These are phyloP conservation scores for Calonectria honghensis DNA, from an alignment of 2,329 filamentous ascomycete genomes.

Conservation along the genomic window DNA sequence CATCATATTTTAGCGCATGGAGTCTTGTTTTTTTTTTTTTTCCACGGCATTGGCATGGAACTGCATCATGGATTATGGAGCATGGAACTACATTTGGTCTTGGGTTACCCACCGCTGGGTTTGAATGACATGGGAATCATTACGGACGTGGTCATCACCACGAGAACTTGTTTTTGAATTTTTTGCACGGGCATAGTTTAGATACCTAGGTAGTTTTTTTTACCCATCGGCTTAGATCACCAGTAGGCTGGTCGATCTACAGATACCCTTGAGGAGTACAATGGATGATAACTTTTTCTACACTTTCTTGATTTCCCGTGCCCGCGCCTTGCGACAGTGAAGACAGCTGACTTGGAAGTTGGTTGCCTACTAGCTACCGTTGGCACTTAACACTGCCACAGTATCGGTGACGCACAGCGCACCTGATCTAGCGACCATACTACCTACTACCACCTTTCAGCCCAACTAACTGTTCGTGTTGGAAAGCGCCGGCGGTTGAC, in stretches of 20 bases:
- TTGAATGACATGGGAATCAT: conserved; percentile 28
- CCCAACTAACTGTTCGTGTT: conserved; percentile 10
- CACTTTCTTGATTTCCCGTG: conserved; percentile 14
- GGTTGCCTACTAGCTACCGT: background rate
- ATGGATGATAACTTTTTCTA: conserved; percentile 22
- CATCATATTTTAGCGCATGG: conserved; percentile 36
- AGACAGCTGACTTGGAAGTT: conserved; percentile 19
- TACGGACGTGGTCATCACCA: conserved; percentile 20
- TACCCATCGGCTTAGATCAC: conserved; percentile 19
- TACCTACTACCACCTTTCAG: background rate
- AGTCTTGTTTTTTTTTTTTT: conserved; percentile 25
- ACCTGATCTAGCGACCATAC: conserved; percentile 24
- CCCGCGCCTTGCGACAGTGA: conserved; percentile 8
- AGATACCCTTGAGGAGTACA: conserved; percentile 41
- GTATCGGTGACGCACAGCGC: conserved; percentile 26
- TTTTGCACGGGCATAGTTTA: conserved; percentile 35
- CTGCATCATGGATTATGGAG: conserved; percentile 20
- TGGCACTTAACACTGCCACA: conserved; percentile 26
- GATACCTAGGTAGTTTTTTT: conserved; percentile 43
- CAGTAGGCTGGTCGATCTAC: conserved; percentile 24
- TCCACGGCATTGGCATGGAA: conserved; percentile 34
- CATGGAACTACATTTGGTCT: conserved; percentile 37
- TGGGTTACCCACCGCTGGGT: conserved; percentile 33
- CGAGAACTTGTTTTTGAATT: conserved; percentile 30
- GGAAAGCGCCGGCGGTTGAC: background rate